Evolutionary conservation across 306 rosid species (phyloP).

Genomic region (Potentilla sterilis): DNA sequence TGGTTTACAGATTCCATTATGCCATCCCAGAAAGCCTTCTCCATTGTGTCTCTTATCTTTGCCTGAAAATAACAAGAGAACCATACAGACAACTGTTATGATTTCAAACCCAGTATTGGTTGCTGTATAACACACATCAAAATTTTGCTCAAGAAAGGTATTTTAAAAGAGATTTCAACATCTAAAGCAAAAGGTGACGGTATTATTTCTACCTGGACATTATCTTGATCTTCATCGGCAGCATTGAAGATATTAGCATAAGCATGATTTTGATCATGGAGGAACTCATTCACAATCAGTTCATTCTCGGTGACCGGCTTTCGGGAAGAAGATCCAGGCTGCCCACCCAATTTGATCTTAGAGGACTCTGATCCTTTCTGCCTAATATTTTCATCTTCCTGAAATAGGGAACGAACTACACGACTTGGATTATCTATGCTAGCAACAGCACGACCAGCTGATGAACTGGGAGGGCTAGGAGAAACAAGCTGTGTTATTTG

Average conservation of each 20-base stretch:
- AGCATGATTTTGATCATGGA: slow-evolving; percentile 56
- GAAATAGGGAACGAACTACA: slow-evolving; percentile 79
- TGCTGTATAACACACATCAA: background rate
- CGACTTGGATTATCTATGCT: slow-evolving; percentile 45
- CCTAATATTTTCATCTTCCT: slow-evolving; percentile 39
- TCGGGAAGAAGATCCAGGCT: slow-evolving; percentile 38
- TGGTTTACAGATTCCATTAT: slow-evolving; percentile 69
- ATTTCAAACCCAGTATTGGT: slow-evolving; percentile 8
- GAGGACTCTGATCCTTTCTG: slow-evolving; percentile 20
- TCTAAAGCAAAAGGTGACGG: background rate
- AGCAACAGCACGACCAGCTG: slow-evolving; percentile 27
- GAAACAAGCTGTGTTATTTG: slow-evolving; percentile 32
- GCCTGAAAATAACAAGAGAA: slow-evolving; percentile 43
- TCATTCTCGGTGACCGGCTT: slow-evolving; percentile 65
- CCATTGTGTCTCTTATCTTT: slow-evolving; percentile 66
- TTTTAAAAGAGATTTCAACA: background rate
- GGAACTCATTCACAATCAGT: slow-evolving; percentile 70
- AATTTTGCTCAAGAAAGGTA: background rate
- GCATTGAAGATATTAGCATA: slow-evolving; percentile 41
- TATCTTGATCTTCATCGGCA: slow-evolving; percentile 44
- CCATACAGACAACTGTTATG: background rate
- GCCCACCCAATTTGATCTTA: slow-evolving; percentile 35
- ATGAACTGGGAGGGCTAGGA: slow-evolving; percentile 36
- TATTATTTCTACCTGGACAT: slow-evolving; percentile 51
- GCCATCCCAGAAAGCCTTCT: slow-evolving; percentile 92